Conservation (phyloP, 352 stramenopile species). For the Globisporangium nunn region DNA sequence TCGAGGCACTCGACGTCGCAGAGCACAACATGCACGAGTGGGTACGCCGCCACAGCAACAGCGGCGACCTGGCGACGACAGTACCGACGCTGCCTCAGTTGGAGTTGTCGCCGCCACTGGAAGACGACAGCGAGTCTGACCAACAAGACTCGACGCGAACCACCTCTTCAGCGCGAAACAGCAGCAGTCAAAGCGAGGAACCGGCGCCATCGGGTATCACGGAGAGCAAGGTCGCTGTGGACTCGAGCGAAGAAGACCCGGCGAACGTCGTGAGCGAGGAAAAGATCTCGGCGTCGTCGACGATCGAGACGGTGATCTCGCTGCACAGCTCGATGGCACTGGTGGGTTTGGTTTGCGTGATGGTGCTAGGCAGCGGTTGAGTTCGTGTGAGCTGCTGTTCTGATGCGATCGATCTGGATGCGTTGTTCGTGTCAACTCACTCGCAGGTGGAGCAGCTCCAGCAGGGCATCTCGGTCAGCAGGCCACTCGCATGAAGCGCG, state of each 20-base stretch:
- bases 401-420: background rate
- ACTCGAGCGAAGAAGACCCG: constrained; percentile 25
- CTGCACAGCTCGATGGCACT: constrained; percentile 61
- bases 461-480: constrained; percentile 46
- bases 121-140: background rate
- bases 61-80: constrained; percentile 12
- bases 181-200: background rate
- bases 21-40: constrained; percentile 61
- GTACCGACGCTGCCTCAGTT: constrained; percentile 16
- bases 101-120: background rate
- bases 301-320: constrained; percentile 67
- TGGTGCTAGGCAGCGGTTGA: background rate
- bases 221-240: constrained; percentile 9
- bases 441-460: constrained; percentile 42
- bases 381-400: background rate
- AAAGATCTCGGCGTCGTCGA: constrained; percentile 61
- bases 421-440: background rate
- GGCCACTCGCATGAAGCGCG: constrained; percentile 9
- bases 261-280: constrained; percentile 29
- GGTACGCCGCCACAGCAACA: constrained; percentile 29
- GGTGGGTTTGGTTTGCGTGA: constrained; percentile 20
- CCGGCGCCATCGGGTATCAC: constrained; percentile 11
- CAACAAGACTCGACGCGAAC: background rate
- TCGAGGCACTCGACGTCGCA: constrained; percentile 16
- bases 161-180: background rate